Percentiles rank a stretch among this genome's conserved stretches.
These are phyloP conservation scores for Vitis hybrid DNA, from an alignment of 177 flowering plant species.

Conservation along the genomic window DNA sequence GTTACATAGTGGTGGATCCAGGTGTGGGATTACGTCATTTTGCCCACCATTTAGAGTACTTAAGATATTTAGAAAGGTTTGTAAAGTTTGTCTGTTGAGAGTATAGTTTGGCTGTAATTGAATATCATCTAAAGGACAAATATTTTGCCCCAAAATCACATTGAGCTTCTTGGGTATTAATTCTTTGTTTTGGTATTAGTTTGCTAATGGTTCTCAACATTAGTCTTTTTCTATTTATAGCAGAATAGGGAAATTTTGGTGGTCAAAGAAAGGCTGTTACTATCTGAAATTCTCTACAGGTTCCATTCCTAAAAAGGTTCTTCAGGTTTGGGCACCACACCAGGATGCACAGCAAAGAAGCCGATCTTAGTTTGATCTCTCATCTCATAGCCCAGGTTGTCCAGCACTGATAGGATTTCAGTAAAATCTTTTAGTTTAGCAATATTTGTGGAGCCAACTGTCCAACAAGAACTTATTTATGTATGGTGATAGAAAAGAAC, in stretches of 20 bases:
- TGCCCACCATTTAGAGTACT: background rate
- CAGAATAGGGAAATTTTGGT: background rate
- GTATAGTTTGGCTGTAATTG: constrained; percentile 10
- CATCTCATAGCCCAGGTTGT: no score
- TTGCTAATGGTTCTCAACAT: background rate
- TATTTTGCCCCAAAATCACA: background rate
- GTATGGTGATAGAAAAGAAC: no score
- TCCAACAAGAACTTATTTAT: no score
- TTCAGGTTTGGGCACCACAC: no score
- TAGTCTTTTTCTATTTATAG: background rate
- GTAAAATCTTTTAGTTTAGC: no score
- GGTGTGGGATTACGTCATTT: constrained; percentile 1
- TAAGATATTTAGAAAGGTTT: constrained; percentile 6
- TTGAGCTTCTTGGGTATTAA: background rate
- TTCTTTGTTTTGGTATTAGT: background rate
- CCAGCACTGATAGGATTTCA: no score
- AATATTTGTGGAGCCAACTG: no score
- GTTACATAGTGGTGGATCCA: constrained; percentile 15
- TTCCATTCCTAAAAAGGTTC: no score
- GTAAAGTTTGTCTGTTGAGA: constrained; percentile 16
- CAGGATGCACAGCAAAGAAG: no score
- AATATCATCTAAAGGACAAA: background rate
- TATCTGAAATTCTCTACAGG: no score
- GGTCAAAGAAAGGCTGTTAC: no score
- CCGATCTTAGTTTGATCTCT: no score